phyloP scores from a whole-genome alignment of 2,329 filamentous ascomycete genomes.

The Hypocreales sp. region DNA sequence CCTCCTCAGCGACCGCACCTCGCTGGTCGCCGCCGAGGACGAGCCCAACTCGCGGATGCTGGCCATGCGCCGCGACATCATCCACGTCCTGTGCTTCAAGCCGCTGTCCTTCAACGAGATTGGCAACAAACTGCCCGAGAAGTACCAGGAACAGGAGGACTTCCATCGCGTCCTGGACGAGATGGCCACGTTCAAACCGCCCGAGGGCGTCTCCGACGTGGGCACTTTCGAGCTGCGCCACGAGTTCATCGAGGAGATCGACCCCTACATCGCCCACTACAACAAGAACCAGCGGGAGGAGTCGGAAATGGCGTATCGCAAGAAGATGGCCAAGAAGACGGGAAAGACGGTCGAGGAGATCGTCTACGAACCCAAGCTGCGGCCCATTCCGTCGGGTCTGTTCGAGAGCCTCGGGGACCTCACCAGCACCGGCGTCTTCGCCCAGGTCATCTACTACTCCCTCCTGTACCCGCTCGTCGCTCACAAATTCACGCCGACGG shows the following conservation, averaged over 20 bases:
- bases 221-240: conserved; percentile 88
- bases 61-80: conserved; percentile 75
- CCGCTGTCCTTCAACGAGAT: conserved; percentile 91
- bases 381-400: conserved; percentile 57
- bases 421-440: conserved; percentile 72
- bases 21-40: conserved; percentile 53
- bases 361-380: conserved; percentile 78
- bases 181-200: conserved; percentile 78
- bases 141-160: conserved; percentile 75
- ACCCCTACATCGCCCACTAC: conserved; percentile 93
- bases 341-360: conserved; percentile 70
- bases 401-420: conserved; percentile 68
- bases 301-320: conserved; percentile 76
- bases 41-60: conserved; percentile 49
- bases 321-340: conserved; percentile 74
- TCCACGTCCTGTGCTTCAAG: conserved; percentile 90
- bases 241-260: conserved; percentile 73
- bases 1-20: conserved; percentile 74
- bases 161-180: conserved; percentile 74
- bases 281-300: conserved; percentile 96
- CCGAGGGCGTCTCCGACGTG: conserved; percentile 81
- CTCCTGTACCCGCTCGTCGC: conserved; percentile 66
- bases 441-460: conserved; percentile 78
- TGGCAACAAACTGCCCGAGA: conserved; percentile 70
- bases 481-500: conserved; percentile 50